These are phyloP conservation scores for Solanum okadae DNA, from an alignment of 257 asterid genomes.

Conservation along the genomic window DNA sequence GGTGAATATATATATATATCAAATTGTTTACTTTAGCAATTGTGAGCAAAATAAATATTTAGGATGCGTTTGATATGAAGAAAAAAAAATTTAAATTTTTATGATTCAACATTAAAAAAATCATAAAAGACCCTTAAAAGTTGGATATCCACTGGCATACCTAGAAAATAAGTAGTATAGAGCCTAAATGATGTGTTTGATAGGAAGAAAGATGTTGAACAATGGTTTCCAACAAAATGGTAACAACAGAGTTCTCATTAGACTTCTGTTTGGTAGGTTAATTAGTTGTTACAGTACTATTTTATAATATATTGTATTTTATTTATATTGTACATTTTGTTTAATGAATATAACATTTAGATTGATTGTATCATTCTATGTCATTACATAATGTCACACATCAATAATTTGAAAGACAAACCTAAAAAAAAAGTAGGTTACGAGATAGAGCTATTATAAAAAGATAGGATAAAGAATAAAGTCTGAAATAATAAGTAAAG, in stretches of 20 bases:
- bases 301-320: background rate
- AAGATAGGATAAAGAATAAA: background rate
- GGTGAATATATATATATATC: no score
- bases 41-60: background rate
- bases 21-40: background rate
- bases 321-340: background rate
- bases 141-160: background rate
- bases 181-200: background rate
- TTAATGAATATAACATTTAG: background rate
- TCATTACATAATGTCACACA: background rate
- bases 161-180: background rate
- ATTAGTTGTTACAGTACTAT: background rate
- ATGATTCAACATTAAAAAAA: no score
- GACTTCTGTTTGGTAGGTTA: background rate
- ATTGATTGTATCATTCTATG: accelerated
- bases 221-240: background rate
- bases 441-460: background rate
- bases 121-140: background rate
- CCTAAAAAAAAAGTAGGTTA: background rate
- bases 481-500: background rate
- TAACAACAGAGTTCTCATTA: background rate
- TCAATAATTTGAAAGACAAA: background rate
- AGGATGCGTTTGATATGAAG: background rate
- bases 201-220: no score
- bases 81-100: no score